Percentiles rank a stretch among this genome's conserved stretches.
phyloP scores from a whole-genome alignment of 345 rosid genomes.

The Nasturtium officinale region DNA sequence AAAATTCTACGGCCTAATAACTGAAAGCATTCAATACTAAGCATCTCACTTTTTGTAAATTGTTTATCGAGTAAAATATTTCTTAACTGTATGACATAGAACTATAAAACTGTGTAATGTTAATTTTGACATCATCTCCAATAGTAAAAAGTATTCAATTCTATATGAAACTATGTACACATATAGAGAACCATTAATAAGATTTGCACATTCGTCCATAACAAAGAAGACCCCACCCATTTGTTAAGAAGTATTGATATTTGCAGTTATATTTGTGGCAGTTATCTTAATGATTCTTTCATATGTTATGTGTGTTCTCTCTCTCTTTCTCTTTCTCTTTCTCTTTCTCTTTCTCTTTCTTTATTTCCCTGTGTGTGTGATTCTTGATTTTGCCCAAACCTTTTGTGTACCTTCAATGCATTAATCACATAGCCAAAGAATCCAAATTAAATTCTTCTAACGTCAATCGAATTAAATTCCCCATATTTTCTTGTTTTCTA shows the following conservation, averaged over 20 bases:
- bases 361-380: neutral
- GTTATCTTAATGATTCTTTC: conserved; percentile 42
- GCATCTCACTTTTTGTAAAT: neutral
- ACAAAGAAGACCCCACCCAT: conserved; percentile 36
- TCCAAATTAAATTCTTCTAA: conserved; percentile 7
- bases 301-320: conserved; percentile 27
- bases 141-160: neutral
- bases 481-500: conserved; percentile 4
- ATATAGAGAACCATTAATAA: conserved; percentile 6
- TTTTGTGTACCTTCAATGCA: conserved; percentile 30
- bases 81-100: neutral
- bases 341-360: conserved; percentile 21
- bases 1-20: neutral
- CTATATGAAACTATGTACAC: neutral
- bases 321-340: neutral
- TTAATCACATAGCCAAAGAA: conserved; percentile 9
- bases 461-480: conserved; percentile 22
- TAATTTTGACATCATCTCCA: neutral
- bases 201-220: conserved; percentile 42
- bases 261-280: conserved; percentile 45
- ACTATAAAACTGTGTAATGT: neutral
- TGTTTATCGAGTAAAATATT: no score
- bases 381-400: conserved; percentile 35
- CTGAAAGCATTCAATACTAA: neutral
- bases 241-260: conserved; percentile 32